Percentiles rank a stretch among this genome's conserved stretches.
Evolutionary conservation across 805 yeast genomes (phyloP).

Genomic region (Cyberlindnera maclurae): DNA sequence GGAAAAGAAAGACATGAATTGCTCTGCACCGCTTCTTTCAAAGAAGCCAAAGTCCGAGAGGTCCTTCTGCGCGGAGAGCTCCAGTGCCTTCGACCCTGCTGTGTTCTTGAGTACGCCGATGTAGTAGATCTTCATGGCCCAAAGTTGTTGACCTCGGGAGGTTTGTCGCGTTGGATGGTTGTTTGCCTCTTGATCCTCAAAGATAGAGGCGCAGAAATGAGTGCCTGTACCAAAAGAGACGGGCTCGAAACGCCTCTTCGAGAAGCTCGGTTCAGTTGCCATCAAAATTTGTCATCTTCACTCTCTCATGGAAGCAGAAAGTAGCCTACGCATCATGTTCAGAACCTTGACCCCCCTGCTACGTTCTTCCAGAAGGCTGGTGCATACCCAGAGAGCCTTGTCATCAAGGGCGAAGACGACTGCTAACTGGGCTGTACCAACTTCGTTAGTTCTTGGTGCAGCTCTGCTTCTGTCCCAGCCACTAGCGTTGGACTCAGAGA

Average conservation of each 20-base stretch:
- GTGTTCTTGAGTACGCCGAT: slow-evolving; percentile 74
- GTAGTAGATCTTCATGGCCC: slow-evolving; percentile 84
- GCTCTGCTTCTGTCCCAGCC: slow-evolving; percentile 15
- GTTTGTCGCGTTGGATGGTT: not conserved
- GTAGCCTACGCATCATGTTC: too few relatives aligned
- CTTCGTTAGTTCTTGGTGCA: slow-evolving; percentile 15
- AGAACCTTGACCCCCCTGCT: not conserved
- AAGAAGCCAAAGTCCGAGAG: slow-evolving; percentile 83
- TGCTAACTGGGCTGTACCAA: slow-evolving; percentile 14
- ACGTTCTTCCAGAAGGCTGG: slow-evolving; percentile 3
- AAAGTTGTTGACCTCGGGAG: not conserved
- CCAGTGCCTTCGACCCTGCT: slow-evolving; percentile 56
- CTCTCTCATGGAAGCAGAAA: too few relatives aligned
- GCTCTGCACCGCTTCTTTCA: slow-evolving; percentile 75
- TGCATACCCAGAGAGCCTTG: too few relatives aligned
- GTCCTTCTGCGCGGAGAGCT: slow-evolving; percentile 75
- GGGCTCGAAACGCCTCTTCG: too few relatives aligned
- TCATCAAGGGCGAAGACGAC: slow-evolving; percentile 1
- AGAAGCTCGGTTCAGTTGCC: too few relatives aligned
- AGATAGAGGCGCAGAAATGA: too few relatives aligned
- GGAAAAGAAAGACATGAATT: slow-evolving; percentile 91
- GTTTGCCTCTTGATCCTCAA: not conserved
- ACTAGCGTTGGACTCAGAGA: slow-evolving; percentile 17
- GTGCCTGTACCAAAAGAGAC: too few relatives aligned
- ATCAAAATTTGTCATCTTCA: too few relatives aligned